These are phyloP conservation scores for Lipomyces sp. DNA, from an alignment of 805 yeast genomes.

Conservation along the genomic window DNA sequence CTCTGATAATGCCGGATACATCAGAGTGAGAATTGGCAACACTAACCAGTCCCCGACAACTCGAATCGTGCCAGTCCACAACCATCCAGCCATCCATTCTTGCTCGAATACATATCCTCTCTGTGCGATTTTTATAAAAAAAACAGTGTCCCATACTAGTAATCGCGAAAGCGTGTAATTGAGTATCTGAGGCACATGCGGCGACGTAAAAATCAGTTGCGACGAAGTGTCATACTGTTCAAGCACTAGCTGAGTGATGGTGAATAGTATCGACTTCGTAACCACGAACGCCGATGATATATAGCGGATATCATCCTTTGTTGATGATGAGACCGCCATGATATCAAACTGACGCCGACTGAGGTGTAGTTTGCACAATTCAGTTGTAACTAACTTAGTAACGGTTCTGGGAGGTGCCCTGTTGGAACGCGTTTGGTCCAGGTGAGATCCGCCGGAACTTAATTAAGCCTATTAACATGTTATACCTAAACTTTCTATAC, in stretches of 20 bases:
- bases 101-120: conserved; percentile 72
- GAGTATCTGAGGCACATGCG: conserved; percentile 18
- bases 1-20: conserved; percentile 18
- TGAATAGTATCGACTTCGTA: conserved; percentile 48
- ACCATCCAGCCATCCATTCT: conserved; percentile 84
- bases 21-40: conserved; percentile 13
- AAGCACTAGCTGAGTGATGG: conserved; percentile 50
- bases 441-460: too few species aligned
- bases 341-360: background rate
- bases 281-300: conserved; percentile 30
- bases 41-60: conserved; percentile 16
- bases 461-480: background rate
- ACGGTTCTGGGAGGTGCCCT: background rate
- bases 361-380: background rate
- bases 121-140: conserved; percentile 63
- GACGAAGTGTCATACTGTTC: conserved; percentile 58
- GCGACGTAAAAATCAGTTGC: conserved; percentile 45
- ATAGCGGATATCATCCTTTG: background rate
- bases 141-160: conserved; percentile 85
- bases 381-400: background rate
- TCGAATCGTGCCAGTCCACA: conserved; percentile 56
- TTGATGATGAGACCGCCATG: background rate
- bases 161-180: conserved; percentile 46
- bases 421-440: background rate
- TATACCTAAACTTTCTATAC: background rate